Evolutionary conservation across 768 basidiomycete species (phyloP), one percentile per base, ranked within the genome.

Genomic region (Scleroderma citrinum): DNA sequence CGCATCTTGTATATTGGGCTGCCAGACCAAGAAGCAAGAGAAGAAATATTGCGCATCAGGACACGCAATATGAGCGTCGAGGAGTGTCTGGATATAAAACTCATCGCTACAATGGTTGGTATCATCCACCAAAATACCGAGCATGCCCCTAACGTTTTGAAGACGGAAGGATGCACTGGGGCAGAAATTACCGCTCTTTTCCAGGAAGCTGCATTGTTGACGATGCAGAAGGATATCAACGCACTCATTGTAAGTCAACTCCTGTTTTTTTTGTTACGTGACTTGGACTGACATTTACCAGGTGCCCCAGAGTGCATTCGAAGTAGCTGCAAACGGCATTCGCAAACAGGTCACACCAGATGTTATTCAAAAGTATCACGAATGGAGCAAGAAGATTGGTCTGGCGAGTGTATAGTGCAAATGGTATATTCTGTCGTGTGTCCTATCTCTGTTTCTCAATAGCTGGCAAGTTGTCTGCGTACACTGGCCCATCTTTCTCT

Each of bases 121-220:
- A 49, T n/a, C 29, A 26, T 19, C 30, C 26, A 5, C 8, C 8
- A 8, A 29, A 42, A n/a, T n/a, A n/a, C n/a, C 40, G 14, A 42
- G 40, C 16, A 29, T 13, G 44, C 50, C 52, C 30, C 29, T 32
- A 11, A 12, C 6, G 5, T 23, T 20, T 12, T 38, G 10, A 59
- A 98, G 96, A 88, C 93, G 1, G 83, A 87, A 10, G 96, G 95
- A 1, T 99, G 92, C 63, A 98, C 94, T 17, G 96, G 96, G 5
- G 96, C 96, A 5, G 96, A 99, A 66, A 82, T 98, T 30, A 76
- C 81, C 6, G 83, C 87, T 8, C 76, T 98, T 38, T 98, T 94
- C 63, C 96, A 98, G 68, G 95, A 99, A 66, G 96, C 96, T 3
- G 96, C 95, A 0, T 66, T 98, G 53, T 63, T 85, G 47, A 89